These are phyloP conservation scores for Komagataella ulmi DNA, from an alignment of 805 yeast genomes.

Conservation along the genomic window DNA sequence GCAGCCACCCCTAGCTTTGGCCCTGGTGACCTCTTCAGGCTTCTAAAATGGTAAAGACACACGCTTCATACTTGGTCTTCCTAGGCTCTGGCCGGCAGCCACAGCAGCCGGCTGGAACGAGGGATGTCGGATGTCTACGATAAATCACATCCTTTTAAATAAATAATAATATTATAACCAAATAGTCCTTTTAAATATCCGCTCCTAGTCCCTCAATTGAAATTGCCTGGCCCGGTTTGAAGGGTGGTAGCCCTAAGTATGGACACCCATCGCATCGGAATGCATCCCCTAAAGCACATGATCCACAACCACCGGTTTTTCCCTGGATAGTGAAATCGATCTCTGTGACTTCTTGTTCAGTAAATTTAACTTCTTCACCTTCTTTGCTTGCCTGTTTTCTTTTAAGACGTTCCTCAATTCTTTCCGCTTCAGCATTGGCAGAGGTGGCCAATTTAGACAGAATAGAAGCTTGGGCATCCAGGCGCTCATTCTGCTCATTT, in stretches of 20 bases:
- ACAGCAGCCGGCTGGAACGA: not conserved
- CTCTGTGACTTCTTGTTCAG: conserved; percentile 67
- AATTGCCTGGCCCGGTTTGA: conserved; percentile 91
- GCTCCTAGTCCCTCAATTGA: conserved; percentile 65
- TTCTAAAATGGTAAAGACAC: not conserved
- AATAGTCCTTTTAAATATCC: conserved; percentile 33
- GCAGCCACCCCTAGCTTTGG: not conserved
- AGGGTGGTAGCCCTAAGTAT: conserved; percentile 91
- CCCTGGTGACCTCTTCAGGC: not conserved
- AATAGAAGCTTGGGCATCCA: conserved; percentile 28
- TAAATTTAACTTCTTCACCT: conserved; percentile 31
- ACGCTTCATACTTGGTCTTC: too few relatives aligned
- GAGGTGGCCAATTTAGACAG: conserved; percentile 33
- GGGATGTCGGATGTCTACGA: not conserved
- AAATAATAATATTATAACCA: not conserved
- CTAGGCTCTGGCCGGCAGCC: too few relatives aligned
- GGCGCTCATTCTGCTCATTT: conserved; percentile 32
- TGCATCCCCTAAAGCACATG: conserved; percentile 96
- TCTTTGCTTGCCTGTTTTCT: conserved; percentile 9
- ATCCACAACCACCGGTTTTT: conserved; percentile 94
- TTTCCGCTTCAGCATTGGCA: conserved; percentile 39
- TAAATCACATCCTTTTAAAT: too few relatives aligned
- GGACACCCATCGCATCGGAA: conserved; percentile 99
- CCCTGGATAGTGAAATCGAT: conserved; percentile 95
- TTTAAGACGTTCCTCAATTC: conserved; percentile 35